Evolutionary conservation across 176 grass and related monocot genomes (phyloP).

Genomic region (Pontederia paniculata): DNA sequence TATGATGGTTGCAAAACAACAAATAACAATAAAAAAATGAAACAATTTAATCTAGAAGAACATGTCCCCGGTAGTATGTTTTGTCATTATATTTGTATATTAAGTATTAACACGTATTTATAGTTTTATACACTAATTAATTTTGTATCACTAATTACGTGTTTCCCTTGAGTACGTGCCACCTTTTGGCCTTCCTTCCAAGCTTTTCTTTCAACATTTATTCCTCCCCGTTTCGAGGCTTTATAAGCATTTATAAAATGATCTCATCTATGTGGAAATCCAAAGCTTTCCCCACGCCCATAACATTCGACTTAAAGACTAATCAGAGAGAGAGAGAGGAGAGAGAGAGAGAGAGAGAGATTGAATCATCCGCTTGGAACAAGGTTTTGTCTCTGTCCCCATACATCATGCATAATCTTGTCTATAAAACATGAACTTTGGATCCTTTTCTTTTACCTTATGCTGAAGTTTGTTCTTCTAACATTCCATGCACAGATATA

Average conservation of each 20-base stretch:
- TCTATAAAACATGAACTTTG: too few species aligned
- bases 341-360: too few species aligned
- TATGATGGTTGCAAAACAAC: too few species aligned
- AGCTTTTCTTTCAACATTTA: constrained; percentile 37
- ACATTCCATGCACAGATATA: background rate
- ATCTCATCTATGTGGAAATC: background rate
- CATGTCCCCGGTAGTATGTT: background rate
- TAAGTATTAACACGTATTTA: background rate
- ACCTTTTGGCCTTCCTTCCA: constrained; percentile 83
- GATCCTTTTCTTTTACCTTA: too few species aligned
- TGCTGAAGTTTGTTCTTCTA: background rate
- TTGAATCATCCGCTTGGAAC: too few species aligned
- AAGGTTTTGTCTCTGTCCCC: too few species aligned
- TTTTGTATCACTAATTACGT: background rate
- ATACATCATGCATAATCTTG: too few species aligned
- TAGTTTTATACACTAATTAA: constrained; percentile 2
- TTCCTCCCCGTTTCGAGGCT: constrained; percentile 18
- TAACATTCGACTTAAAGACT: constrained; percentile 15
- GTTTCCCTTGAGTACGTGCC: constrained; percentile 49
- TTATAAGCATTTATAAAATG: constrained; percentile 27
- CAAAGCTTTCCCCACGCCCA: background rate
- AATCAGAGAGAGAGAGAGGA: too few species aligned
- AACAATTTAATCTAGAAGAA: too few species aligned
- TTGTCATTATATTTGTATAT: constrained; percentile 1
- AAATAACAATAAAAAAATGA: too few species aligned